Evolutionary conservation across 192 early-diverging fungal species (phyloP), one percentile per base, ranked within the genome.

Genomic region (Rhizoclosmatium sp.): DNA sequence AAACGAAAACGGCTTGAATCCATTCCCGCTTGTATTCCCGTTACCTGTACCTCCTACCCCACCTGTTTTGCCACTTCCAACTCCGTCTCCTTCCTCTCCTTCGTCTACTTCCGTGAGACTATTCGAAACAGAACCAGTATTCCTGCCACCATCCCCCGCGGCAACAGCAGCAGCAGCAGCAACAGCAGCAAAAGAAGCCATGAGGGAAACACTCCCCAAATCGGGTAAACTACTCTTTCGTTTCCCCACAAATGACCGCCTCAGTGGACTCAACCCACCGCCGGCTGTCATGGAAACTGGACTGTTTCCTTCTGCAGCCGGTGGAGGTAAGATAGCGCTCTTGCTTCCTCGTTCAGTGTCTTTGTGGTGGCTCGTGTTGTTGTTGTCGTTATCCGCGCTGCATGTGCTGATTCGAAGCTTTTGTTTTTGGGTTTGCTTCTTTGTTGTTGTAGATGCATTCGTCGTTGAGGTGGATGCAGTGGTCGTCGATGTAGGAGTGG

Each of bases 1-100:
- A 21, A 62, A 62, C 14, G 60, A 62, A 40, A 62, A 62, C 10
- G 60, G 60, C 60, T 62, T 62, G 60, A 62, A 62, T 54, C 51
- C 51, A 16, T 12, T 12, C 16, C 51, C 51, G 31, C 31, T 31
- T 31, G 31, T 31, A 31, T 31, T 31, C 31, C 31, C 60, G 14
- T 19, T 31, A 21, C 23, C 23, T 7, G 10, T 62, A 21, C 60
- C 60, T 19, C 14, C 7, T 40, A 7, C 10, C 60, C 14, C 21
- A 21, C 9, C 21, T 62, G 7, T 21, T 9, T 4, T 7, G 9
- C 21, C 9, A 5, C 23, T 21, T 62, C 21, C 21, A 7, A 7
- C 7, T 40, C 60, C 7, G 60, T 7, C 60, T 5, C 60, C 9
- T 19, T n/a, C 54, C 21, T 7, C 21, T 21, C 9, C 60, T 62